Percentiles rank a stretch among this genome's conserved stretches.
These are phyloP conservation scores for Sporormia fimetaria DNA, from an alignment of 495 filamentous ascomycete genomes.

Conservation along the genomic window DNA sequence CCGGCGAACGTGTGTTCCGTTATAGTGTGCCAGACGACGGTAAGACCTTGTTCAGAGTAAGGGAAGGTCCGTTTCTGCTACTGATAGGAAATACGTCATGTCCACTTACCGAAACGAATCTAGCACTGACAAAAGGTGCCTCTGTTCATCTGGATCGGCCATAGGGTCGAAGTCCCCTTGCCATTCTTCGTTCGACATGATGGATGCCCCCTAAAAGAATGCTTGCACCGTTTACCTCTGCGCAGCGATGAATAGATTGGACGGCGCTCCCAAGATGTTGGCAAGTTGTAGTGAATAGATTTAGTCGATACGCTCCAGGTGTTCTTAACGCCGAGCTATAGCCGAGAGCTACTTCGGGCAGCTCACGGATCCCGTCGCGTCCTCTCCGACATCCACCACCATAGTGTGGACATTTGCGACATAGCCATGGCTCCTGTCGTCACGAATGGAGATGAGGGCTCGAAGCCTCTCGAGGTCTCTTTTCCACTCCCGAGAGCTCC, in stretches of 20 bases:
- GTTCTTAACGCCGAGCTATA: slow-evolving; percentile 9
- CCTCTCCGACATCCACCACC: neutral
- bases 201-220: too few species aligned
- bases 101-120: slow-evolving; percentile 84
- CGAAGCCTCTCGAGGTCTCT: slow-evolving; percentile 53
- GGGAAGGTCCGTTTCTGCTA: neutral
- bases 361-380: neutral
- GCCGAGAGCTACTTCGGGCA: neutral
- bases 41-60: slow-evolving; percentile 37
- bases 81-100: slow-evolving; percentile 5
- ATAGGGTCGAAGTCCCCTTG: slow-evolving; percentile 40
- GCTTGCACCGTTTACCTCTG: too few species aligned
- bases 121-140: slow-evolving; percentile 62
- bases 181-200: slow-evolving; percentile 17
- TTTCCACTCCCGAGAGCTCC: slow-evolving; percentile 65
- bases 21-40: slow-evolving; percentile 67
- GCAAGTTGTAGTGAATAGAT: too few species aligned
- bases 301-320: too few species aligned
- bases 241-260: too few species aligned
- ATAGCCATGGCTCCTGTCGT: slow-evolving; percentile 11
- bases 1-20: slow-evolving; percentile 77
- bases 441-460: slow-evolving; percentile 2
- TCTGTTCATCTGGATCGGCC: slow-evolving; percentile 60
- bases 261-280: too few species aligned
- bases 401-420: neutral